phyloP scores from a whole-genome alignment of 345 rosid genomes.

The Arabidopsis suecica region DNA sequence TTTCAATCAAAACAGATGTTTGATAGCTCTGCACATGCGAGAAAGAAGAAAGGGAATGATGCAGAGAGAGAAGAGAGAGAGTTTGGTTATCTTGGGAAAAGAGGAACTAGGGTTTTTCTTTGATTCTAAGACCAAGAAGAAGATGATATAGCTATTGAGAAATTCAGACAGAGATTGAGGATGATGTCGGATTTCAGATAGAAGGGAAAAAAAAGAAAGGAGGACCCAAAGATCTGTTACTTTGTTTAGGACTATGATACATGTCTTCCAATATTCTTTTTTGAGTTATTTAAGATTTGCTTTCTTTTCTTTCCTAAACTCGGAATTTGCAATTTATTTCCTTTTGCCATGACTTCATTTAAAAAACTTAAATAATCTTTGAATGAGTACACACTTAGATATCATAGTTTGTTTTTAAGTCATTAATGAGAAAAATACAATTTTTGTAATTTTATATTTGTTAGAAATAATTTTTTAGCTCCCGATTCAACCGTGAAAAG shows the following conservation, averaged over 20 bases:
- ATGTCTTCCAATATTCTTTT: slow-evolving; percentile 28
- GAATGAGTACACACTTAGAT: slow-evolving; percentile 7
- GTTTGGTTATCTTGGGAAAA: slow-evolving; percentile 25
- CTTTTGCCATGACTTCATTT: not conserved
- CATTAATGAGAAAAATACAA: no score
- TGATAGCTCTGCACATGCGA: slow-evolving; percentile 47
- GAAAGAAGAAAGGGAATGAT: slow-evolving; percentile 8
- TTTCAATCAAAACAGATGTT: slow-evolving; percentile 69
- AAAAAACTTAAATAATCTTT: not conserved
- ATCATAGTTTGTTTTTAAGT: not conserved
- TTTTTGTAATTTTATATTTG: no score
- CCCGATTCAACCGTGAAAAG: no score
- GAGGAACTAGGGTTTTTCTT: slow-evolving; percentile 34
- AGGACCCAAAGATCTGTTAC: slow-evolving; percentile 43
- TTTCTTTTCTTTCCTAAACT: slow-evolving; percentile 1
- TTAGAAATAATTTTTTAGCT: no score
- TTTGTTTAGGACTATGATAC: slow-evolving; percentile 35
- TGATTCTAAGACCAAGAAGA: slow-evolving; percentile 27
- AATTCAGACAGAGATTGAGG: slow-evolving; percentile 35
- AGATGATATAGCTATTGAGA: slow-evolving; percentile 36
- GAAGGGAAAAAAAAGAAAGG: slow-evolving; percentile 10
- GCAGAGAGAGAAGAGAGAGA: slow-evolving; percentile 22
- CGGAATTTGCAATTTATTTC: not conserved
- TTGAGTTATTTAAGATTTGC: slow-evolving; percentile 9
- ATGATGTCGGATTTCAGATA: slow-evolving; percentile 35